Conservation (phyloP, 2,329 filamentous ascomycete genomes). For the Thielaviopsis cerberus region DNA sequence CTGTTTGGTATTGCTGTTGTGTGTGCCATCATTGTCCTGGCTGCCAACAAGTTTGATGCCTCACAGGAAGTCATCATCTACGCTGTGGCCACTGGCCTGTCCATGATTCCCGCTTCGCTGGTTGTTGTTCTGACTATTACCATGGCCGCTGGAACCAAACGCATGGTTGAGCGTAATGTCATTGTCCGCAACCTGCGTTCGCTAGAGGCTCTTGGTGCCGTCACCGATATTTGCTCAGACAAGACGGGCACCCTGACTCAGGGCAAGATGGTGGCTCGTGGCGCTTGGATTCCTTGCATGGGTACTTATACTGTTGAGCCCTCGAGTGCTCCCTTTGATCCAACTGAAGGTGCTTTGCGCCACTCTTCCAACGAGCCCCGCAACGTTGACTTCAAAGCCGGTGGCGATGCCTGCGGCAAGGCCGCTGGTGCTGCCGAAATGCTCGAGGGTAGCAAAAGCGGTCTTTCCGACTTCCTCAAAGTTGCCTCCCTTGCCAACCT, state of each 20-base stretch:
- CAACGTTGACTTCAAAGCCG: too few species aligned
- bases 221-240: conserved; percentile 37
- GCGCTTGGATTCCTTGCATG: conserved; percentile 41
- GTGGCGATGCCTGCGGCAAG: too few species aligned
- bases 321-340: conserved; percentile 37
- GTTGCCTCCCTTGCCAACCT: conserved; percentile 40
- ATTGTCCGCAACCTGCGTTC: conserved; percentile 33
- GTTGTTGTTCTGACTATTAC: conserved; percentile 38
- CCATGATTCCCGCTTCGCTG: conserved; percentile 34
- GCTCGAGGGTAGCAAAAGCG: conserved; percentile 20
- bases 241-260: conserved; percentile 43
- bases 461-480: conserved; percentile 35
- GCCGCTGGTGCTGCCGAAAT: too few species aligned
- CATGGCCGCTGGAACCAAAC: conserved; percentile 34
- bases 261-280: conserved; percentile 44
- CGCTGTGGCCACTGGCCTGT: conserved; percentile 28
- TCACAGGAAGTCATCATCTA: conserved; percentile 41
- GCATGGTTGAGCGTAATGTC: conserved; percentile 33
- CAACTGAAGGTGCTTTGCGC: too few species aligned
- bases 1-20: conserved; percentile 49
- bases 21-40: conserved; percentile 51
- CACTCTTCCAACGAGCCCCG: too few species aligned
- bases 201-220: conserved; percentile 41
- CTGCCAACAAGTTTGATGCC: conserved; percentile 38
- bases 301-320: too few species aligned